Evolutionary conservation across 148 eudicot species (phyloP).

Genomic region (Fagopyrum homotropicum): DNA sequence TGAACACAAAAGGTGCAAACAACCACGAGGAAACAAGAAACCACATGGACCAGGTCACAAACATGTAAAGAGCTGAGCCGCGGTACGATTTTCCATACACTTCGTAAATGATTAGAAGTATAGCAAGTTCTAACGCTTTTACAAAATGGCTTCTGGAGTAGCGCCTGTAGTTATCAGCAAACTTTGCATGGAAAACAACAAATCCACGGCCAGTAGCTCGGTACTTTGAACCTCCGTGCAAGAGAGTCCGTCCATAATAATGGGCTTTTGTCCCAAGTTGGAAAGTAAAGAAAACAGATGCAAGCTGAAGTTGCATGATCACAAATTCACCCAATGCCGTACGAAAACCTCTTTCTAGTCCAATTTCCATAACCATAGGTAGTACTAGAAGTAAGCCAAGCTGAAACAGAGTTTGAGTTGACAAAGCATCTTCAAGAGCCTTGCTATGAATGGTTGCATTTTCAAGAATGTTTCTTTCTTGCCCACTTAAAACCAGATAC

Average conservation of each 20-base stretch:
- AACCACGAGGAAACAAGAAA: conserved; percentile 92
- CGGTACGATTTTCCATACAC: conserved; percentile 77
- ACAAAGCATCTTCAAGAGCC: conserved; percentile 80
- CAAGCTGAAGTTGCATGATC: conserved; percentile 94
- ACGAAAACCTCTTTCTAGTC: conserved; percentile 90
- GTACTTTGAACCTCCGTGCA: conserved; percentile 96
- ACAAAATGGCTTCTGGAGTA: conserved; percentile 97
- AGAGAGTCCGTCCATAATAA: conserved; percentile 79
- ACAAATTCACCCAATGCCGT: conserved; percentile 86
- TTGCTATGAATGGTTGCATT: conserved; percentile 45
- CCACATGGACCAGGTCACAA: conserved; percentile 95
- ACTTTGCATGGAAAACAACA: conserved; percentile 95
- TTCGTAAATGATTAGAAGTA: conserved; percentile 66
- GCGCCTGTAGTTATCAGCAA: conserved; percentile 87
- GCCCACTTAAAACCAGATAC: conserved; percentile 85
- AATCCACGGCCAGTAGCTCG: conserved; percentile 98
- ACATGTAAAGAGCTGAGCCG: conserved; percentile 62
- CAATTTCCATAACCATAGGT: conserved; percentile 98
- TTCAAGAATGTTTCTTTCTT: conserved; percentile 65
- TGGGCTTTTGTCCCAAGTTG: conserved; percentile 99
- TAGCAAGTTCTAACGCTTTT: conserved; percentile 74
- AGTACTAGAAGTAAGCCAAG: conserved; percentile 76
- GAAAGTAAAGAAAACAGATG: conserved; percentile 94
- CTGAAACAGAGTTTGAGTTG: conserved; percentile 77
- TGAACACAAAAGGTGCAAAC: conserved; percentile 95